Evolutionary conservation across 2,329 filamentous ascomycete genomes (phyloP).

Genomic region (Fusarium coicis): DNA sequence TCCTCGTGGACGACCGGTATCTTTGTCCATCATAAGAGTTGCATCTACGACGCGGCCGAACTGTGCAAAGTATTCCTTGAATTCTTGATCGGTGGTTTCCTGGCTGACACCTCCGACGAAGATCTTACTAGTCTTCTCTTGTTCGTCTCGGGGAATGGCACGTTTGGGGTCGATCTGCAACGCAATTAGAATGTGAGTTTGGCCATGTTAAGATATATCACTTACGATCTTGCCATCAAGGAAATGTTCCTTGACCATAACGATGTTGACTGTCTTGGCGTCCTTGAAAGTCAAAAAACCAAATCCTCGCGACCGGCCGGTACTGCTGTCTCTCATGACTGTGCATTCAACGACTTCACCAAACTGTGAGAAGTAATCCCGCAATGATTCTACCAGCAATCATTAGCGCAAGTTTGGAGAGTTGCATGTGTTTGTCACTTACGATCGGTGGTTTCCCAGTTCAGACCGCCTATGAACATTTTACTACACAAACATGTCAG

Average conservation of each 20-base stretch:
- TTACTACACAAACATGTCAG: conserved; percentile 70
- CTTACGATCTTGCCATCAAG: conserved; percentile 98
- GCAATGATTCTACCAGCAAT: conserved; percentile 79
- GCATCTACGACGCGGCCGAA: conserved; percentile 97
- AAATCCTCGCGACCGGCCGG: conserved; percentile 93
- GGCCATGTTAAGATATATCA: conserved; percentile 21
- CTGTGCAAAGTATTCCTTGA: conserved; percentile 95
- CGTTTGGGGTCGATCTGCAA: conserved; percentile 94
- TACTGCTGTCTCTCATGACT: conserved; percentile 97
- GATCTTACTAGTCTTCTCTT: conserved; percentile 98
- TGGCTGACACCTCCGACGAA: conserved; percentile 98
- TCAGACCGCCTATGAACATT: conserved; percentile 99
- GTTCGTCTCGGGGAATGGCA: conserved; percentile 95
- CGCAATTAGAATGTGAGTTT: conserved; percentile 33
- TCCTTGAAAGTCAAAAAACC: conserved; percentile 98
- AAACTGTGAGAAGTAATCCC: conserved; percentile 97
- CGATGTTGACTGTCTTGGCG: conserved; percentile 96
- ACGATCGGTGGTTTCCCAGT: conserved; percentile 99
- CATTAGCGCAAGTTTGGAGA: conserved; percentile 15
- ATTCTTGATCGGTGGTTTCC: conserved; percentile 95
- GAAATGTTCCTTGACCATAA: conserved; percentile 99
- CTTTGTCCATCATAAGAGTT: conserved; percentile 99
- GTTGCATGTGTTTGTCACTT: conserved; percentile 55
- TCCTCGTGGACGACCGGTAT: conserved; percentile 94
- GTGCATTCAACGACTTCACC: conserved; percentile 98